A percentile compares a stretch with the other conserved stretches of the same genome.
These are phyloP conservation scores for Sporothrix dimorphospora DNA, from an alignment of 2,329 filamentous ascomycete species.

Conservation along the genomic window DNA sequence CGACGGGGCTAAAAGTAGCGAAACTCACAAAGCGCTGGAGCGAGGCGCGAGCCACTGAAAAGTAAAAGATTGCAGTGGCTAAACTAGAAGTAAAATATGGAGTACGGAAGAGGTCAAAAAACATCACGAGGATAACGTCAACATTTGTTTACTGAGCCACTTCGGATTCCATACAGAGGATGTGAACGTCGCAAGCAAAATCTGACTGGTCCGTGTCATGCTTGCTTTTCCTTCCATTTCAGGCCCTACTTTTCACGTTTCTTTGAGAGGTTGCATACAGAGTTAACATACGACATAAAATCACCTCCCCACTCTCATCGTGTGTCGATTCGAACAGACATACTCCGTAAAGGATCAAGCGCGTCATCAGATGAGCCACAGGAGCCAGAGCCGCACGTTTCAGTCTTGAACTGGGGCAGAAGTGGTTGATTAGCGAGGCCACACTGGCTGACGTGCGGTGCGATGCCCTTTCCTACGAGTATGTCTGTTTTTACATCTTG, in stretches of 20 bases:
- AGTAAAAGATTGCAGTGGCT: too few relatives aligned
- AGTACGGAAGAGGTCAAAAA: too few relatives aligned
- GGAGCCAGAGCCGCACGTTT: background rate
- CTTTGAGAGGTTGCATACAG: background rate
- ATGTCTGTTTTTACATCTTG: background rate
- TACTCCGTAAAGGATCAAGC: constrained; percentile 2
- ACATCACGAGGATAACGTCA: background rate
- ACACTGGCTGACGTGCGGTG: background rate
- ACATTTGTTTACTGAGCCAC: background rate
- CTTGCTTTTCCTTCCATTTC: background rate
- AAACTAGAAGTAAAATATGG: too few relatives aligned
- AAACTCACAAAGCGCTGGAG: background rate
- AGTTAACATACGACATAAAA: background rate
- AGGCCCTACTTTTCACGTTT: background rate
- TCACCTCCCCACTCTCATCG: background rate
- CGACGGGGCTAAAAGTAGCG: background rate
- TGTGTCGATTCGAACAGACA: background rate
- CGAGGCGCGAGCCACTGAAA: too few relatives aligned
- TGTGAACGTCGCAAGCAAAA: background rate
- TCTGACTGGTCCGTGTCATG: background rate
- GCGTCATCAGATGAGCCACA: background rate
- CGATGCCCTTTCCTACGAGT: background rate
- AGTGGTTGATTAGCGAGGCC: background rate
- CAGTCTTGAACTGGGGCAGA: background rate
- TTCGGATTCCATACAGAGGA: background rate